These are phyloP conservation scores for Xanthoconium stramineum DNA, from an alignment of 768 basidiomycete genomes.

Conservation along the genomic window DNA sequence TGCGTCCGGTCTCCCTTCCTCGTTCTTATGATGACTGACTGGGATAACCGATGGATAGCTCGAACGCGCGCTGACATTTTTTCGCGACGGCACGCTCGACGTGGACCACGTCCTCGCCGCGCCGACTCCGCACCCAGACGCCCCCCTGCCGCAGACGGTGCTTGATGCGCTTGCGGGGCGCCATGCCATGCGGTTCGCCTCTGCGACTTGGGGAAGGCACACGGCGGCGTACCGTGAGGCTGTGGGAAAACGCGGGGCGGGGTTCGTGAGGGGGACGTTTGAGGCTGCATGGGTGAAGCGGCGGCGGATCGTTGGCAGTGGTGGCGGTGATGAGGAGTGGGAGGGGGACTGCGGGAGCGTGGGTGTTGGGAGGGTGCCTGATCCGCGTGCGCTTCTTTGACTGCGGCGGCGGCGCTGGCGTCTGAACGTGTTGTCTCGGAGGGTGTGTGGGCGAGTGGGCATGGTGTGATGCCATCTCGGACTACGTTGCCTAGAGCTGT, in stretches of 20 bases:
- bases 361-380: not conserved
- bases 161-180: not conserved
- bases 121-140: not conserved
- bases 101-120: not conserved
- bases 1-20: not conserved
- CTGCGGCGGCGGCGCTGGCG: not conserved
- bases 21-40: not conserved
- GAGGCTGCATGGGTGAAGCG: not conserved
- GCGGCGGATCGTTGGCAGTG: not conserved
- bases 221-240: slow-evolving; percentile 1
- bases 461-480: too few relatives aligned
- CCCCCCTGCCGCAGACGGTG: not conserved
- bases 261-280: not conserved
- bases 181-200: not conserved
- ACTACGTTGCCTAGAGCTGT: too few relatives aligned
- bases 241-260: not conserved
- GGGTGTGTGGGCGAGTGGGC: too few relatives aligned
- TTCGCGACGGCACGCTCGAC: not conserved
- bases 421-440: not conserved
- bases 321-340: not conserved
- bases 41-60: not conserved
- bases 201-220: not conserved
- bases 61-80: not conserved
- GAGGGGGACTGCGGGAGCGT: not conserved
- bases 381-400: not conserved